A percentile compares a stretch with the other conserved stretches of the same genome.
These are phyloP conservation scores for Fusarium setosum DNA, from an alignment of 2,329 filamentous ascomycete genomes.

Conservation along the genomic window DNA sequence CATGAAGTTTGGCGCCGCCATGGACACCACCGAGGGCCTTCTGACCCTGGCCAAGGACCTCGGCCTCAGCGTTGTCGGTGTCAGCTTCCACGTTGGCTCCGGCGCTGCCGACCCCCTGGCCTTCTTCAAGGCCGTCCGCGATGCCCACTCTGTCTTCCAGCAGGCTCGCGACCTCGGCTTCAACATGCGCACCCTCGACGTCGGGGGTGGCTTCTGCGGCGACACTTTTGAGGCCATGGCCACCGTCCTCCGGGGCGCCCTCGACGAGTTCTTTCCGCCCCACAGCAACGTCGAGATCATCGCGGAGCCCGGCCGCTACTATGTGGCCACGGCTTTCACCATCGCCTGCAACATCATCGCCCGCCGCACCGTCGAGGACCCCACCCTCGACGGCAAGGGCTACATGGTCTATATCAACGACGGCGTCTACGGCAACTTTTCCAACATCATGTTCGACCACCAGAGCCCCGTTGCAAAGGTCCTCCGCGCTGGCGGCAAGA, in stretches of 20 bases:
- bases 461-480: slow-evolving; percentile 90
- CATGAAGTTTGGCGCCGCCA: slow-evolving; percentile 94
- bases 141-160: slow-evolving; percentile 90
- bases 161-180: slow-evolving; percentile 82
- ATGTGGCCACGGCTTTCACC: slow-evolving; percentile 92
- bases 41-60: slow-evolving; percentile 84
- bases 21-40: slow-evolving; percentile 83
- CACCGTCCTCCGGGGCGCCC: slow-evolving; percentile 77
- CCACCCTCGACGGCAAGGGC: slow-evolving; percentile 71
- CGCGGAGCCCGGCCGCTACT: slow-evolving; percentile 96
- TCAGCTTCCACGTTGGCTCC: slow-evolving; percentile 98
- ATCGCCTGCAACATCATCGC: slow-evolving; percentile 97
- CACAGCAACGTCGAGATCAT: slow-evolving; percentile 81
- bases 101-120: slow-evolving; percentile 93
- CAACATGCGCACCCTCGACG: slow-evolving; percentile 87
- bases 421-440: slow-evolving; percentile 98
- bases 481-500: slow-evolving; percentile 70
- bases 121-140: slow-evolving; percentile 90
- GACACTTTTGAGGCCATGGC: slow-evolving; percentile 96
- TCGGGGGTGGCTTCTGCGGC: slow-evolving; percentile 91
- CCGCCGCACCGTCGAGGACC: slow-evolving; percentile 85
- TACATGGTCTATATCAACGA: slow-evolving; percentile 99
- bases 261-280: slow-evolving; percentile 90
- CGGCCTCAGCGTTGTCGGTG: slow-evolving; percentile 90
- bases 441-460: slow-evolving; percentile 99